Percentiles rank a stretch among this genome's conserved stretches.
phyloP scores from a whole-genome alignment of 2,329 filamentous ascomycete genomes.

The Botrytis squamosa region DNA sequence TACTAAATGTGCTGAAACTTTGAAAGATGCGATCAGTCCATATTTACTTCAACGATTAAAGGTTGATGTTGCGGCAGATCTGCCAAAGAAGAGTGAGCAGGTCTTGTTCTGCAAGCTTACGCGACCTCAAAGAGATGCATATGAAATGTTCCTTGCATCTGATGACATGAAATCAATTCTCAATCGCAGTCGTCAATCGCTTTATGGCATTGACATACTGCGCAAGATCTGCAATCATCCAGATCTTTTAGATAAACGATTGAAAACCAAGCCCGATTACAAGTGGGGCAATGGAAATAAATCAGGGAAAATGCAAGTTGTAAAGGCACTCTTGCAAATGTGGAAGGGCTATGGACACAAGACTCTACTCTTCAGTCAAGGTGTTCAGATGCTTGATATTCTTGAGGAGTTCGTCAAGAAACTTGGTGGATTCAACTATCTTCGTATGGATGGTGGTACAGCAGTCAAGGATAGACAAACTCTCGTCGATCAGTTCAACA shows the following conservation, averaged over 20 bases:
- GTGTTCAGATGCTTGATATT: slow-evolving; percentile 93
- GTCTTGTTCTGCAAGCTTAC: slow-evolving; percentile 96
- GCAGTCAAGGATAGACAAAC: slow-evolving; percentile 83
- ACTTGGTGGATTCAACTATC: slow-evolving; percentile 69
- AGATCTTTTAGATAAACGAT: slow-evolving; percentile 69
- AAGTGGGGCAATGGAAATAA: slow-evolving; percentile 75
- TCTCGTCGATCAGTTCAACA: slow-evolving; percentile 92
- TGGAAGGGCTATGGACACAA: slow-evolving; percentile 89
- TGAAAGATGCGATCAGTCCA: slow-evolving; percentile 91
- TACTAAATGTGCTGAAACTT: slow-evolving; percentile 86
- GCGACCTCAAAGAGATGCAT: slow-evolving; percentile 72
- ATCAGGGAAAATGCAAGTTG: slow-evolving; percentile 95
- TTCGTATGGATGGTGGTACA: slow-evolving; percentile 92
- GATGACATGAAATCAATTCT: slow-evolving; percentile 84
- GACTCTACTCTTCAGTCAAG: slow-evolving; percentile 87
- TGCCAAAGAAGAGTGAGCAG: slow-evolving; percentile 94
- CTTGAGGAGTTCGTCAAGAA: slow-evolving; percentile 75
- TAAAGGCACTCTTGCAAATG: slow-evolving; percentile 79
- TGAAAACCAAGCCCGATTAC: slow-evolving; percentile 60
- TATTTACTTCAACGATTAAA: slow-evolving; percentile 93
- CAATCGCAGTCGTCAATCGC: slow-evolving; percentile 69
- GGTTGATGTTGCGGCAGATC: slow-evolving; percentile 85
- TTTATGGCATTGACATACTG: slow-evolving; percentile 88
- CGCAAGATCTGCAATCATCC: slow-evolving; percentile 98
- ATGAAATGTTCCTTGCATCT: slow-evolving; percentile 77